Evolutionary conservation across 164 flowering plant species (phyloP).

Genomic region (Stephania cephalantha): DNA sequence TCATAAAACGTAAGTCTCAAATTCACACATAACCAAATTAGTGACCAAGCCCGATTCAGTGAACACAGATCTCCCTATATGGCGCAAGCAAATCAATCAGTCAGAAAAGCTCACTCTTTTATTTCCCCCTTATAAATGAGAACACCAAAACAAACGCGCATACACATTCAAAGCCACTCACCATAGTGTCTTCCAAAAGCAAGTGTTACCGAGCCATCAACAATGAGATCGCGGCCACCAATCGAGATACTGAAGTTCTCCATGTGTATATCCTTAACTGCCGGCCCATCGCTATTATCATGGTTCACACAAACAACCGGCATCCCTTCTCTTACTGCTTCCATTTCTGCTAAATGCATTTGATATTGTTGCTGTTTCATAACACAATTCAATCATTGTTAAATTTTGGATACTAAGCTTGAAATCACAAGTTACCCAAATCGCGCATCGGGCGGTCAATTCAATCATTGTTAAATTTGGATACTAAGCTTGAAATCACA

Average conservation of each 20-base stretch:
- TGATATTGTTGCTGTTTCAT: conserved; percentile 64
- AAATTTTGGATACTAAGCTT: not conserved
- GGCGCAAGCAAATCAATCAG: not conserved
- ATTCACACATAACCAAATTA: not conserved
- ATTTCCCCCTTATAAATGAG: not conserved
- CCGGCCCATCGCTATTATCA: conserved; percentile 48
- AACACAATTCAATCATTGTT: not conserved
- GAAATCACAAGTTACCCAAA: not conserved
- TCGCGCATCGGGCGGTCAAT: not conserved
- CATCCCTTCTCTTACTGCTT: conserved; percentile 94
- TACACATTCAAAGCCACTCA: conserved; percentile 21
- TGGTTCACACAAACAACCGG: conserved; percentile 83
- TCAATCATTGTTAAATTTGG: not conserved
- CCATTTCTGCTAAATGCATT: conserved; percentile 94
- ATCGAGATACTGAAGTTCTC: conserved; percentile 89
- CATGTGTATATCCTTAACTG: conserved; percentile 83
- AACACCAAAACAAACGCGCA: not conserved
- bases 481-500: too few relatives aligned
- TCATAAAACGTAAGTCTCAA: not conserved
- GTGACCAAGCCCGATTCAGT: not conserved
- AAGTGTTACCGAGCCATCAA: conserved; percentile 77
- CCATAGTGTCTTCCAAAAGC: conserved; percentile 96
- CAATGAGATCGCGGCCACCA: conserved; percentile 95
- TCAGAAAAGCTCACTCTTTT: too few relatives aligned
- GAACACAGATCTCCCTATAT: not conserved